Evolutionary conservation across 768 basidiomycete genomes (phyloP), one percentile per base, ranked within the genome.

Genomic region (Exidia glandulosa): DNA sequence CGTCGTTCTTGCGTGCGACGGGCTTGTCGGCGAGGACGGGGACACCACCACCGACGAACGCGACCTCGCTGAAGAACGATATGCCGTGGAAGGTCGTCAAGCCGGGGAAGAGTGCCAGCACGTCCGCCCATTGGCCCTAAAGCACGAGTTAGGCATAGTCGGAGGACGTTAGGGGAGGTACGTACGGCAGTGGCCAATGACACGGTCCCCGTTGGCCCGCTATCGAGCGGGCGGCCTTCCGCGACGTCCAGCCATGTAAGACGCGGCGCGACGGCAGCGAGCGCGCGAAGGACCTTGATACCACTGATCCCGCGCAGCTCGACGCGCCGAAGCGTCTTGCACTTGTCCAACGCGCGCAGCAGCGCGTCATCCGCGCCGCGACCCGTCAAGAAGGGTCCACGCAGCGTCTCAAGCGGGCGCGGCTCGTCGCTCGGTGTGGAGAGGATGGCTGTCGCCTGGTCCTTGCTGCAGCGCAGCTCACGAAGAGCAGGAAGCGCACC

Each of bases 41-140:
- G 5, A 54, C 30, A 54, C 50, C 50, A 29, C 50, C 59, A 50
- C 64, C 64, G 37, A 71, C 59, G 56, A 70, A 61, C n/a, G 82
- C 76, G 23, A 84, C 79, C 63, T 83, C 84, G 56, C 85, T 85
- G 74, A 86, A 86, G 74, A 87, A 83, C 58, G 76, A 77, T 57
- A 85, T 73, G 14, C 85, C 85, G 60, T 83, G 79, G 69, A 86
- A 78, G 14, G 81, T 76, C 36, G 77, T 73, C 33, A 86, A 73
- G 37, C 84, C 81, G 0, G 79, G 74, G 2, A 86, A 69, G 2
- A 75, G 72, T 0, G 77, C 72, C n/a, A 87, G 74, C 5, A 81
- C 61, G 10, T 72, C 75, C 13, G 81, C 77, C 86, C 86, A 86
- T 65, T 86, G 85, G 3, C 75, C 58, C 58, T 57, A 57, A 41